Conservation (phyloP, 2,329 filamentous ascomycete genomes). For the Colletotrichum sojae region DNA sequence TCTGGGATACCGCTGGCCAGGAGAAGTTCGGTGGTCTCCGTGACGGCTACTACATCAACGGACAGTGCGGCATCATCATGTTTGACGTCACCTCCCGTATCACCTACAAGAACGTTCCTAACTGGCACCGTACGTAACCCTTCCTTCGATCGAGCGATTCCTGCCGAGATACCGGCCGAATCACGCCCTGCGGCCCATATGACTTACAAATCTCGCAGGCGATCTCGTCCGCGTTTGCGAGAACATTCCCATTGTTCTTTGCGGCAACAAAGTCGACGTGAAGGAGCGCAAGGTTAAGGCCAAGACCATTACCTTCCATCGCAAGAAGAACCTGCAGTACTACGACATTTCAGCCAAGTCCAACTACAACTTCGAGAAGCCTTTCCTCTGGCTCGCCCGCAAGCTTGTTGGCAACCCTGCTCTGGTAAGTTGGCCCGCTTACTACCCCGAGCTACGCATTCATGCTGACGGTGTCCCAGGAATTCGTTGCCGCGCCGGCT, state of each 20-base stretch:
- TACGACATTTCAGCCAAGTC: constrained; percentile 99
- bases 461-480: constrained; percentile 64
- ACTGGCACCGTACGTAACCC: constrained; percentile 94
- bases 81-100: constrained; percentile 99
- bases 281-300: constrained; percentile 99
- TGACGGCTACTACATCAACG: constrained; percentile 99
- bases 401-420: constrained; percentile 96
- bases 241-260: constrained; percentile 98
- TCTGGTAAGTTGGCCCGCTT: constrained; percentile 71
- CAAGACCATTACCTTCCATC: constrained; percentile 99
- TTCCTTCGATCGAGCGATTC: constrained; percentile 4
- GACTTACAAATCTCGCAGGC: constrained; percentile 65
- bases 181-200: background rate
- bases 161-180: background rate
- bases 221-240: constrained; percentile 99
- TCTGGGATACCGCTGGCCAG: constrained; percentile 99
- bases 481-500: constrained; percentile 96
- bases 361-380: constrained; percentile 99
- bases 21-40: constrained; percentile 99
- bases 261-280: constrained; percentile 99
- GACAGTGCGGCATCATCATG: constrained; percentile 99
- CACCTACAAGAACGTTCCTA: constrained; percentile 99
- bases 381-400: constrained; percentile 98
- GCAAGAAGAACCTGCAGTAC: constrained; percentile 99
- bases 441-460: constrained; percentile 46